Percentiles rank a stretch among this genome's conserved stretches.
Conservation (phyloP, 2,329 filamentous ascomycete species). For the Akanthomyces uredinophilus region DNA sequence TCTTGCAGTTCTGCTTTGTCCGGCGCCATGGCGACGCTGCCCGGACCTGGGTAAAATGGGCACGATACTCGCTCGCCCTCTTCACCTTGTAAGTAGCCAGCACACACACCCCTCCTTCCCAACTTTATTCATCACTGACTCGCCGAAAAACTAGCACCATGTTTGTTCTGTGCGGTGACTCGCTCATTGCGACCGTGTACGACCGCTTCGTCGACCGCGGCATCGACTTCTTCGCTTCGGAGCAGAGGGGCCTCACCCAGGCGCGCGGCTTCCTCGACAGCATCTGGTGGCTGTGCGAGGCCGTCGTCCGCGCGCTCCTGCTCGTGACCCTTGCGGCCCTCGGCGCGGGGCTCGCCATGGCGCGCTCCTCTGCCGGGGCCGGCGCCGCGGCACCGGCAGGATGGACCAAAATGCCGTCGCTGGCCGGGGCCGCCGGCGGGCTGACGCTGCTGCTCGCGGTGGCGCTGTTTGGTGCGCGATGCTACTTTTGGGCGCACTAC, state of each 20-base stretch:
- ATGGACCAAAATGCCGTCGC: background rate
- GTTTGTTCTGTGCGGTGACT: background rate
- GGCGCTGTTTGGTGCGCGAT: background rate
- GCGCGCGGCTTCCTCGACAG: slow-evolving; percentile 6
- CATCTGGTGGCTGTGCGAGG: slow-evolving; percentile 7
- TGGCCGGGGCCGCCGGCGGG: background rate
- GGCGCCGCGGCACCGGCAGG: background rate
- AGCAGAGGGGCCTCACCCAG: background rate
- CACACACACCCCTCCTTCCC: background rate
- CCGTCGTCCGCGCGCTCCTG: slow-evolving; percentile 2
- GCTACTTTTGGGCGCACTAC: slow-evolving; percentile 11
- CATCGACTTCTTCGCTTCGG: slow-evolving; percentile 7
- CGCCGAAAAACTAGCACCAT: background rate
- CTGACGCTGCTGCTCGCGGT: background rate
- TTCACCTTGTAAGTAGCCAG: slow-evolving; percentile 6
- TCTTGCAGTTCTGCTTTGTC: slow-evolving; percentile 12
- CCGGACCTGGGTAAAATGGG: slow-evolving; percentile 8
- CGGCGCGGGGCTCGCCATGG: slow-evolving; percentile 1
- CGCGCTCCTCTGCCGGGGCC: background rate
- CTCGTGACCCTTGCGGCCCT: background rate
- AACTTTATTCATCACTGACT: background rate
- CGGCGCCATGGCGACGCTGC: slow-evolving; percentile 12
- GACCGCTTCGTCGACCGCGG: slow-evolving; percentile 8
- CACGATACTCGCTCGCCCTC: background rate
- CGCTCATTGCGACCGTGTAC: slow-evolving; percentile 6